Percentiles rank a stretch among this genome's conserved stretches.
Conservation (phyloP, 495 filamentous ascomycete genomes). For the Penicillium fimorum region DNA sequence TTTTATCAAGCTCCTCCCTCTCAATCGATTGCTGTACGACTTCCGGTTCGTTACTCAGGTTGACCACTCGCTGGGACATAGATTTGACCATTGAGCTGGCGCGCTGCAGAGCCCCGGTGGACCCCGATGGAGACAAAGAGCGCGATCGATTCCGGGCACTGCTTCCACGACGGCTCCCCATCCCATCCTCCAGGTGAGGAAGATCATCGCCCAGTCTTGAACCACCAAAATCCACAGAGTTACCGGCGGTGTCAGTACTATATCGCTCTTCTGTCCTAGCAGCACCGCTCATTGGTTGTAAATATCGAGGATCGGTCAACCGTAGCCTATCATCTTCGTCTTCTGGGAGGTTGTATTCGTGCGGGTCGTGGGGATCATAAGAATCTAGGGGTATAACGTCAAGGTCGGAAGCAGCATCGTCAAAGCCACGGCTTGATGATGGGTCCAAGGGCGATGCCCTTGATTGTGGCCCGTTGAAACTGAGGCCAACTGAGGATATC, state of each 20-base stretch:
- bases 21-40: constrained; percentile 72
- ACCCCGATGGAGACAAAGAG: constrained; percentile 65
- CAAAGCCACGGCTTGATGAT: constrained; percentile 21
- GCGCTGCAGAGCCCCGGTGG: constrained; percentile 64
- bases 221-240: constrained; percentile 50
- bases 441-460: constrained; percentile 20
- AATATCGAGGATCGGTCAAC: constrained; percentile 57
- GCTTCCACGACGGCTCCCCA: constrained; percentile 49
- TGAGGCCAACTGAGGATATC: constrained; percentile 59
- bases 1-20: constrained; percentile 59
- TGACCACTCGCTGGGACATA: constrained; percentile 97
- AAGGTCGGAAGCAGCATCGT: constrained; percentile 33
- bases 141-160: constrained; percentile 52
- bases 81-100: constrained; percentile 92
- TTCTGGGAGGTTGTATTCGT: constrained; percentile 47
- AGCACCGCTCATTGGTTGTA: constrained; percentile 68
- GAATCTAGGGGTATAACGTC: constrained; percentile 33
- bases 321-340: constrained; percentile 66
- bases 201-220: constrained; percentile 65
- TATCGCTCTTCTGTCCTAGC: constrained; percentile 47
- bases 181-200: constrained; percentile 50
- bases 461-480: constrained; percentile 44
- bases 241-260: constrained; percentile 59
- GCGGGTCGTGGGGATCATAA: constrained; percentile 30
- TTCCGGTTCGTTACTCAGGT: constrained; percentile 86